These are phyloP conservation scores for Xylaria sp. DNA, from an alignment of 2,329 filamentous ascomycete genomes.

Conservation along the genomic window DNA sequence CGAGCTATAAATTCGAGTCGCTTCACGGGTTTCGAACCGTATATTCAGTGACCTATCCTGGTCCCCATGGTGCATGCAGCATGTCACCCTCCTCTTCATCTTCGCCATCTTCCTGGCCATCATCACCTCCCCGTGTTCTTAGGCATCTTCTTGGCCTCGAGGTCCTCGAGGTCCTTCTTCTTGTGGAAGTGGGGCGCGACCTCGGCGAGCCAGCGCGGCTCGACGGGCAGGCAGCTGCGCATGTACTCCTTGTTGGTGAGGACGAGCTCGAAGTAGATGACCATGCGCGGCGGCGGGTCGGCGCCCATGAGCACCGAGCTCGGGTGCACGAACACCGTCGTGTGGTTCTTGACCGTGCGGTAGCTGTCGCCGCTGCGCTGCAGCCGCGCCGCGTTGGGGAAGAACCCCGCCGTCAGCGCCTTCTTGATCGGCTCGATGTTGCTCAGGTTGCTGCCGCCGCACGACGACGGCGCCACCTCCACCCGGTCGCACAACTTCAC, in stretches of 20 bases:
- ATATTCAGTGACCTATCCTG: too few relatives aligned
- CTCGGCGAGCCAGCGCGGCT: constrained; percentile 83
- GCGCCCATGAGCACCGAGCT: constrained; percentile 77
- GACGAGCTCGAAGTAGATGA: constrained; percentile 85
- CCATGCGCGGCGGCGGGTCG: constrained; percentile 76
- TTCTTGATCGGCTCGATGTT: constrained; percentile 83
- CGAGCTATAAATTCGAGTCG: too few relatives aligned
- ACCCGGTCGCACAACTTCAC: constrained; percentile 91
- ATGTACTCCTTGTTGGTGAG: constrained; percentile 91
- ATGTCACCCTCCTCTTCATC: too few relatives aligned
- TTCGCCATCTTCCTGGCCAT: neutral
- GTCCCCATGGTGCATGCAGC: too few relatives aligned
- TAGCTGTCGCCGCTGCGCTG: constrained; percentile 86
- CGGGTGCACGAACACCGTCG: constrained; percentile 90
- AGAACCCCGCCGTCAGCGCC: constrained; percentile 88
- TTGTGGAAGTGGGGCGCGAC: constrained; percentile 95
- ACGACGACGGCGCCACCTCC: constrained; percentile 73
- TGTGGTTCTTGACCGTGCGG: constrained; percentile 86
- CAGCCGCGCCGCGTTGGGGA: constrained; percentile 85
- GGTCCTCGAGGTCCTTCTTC: constrained; percentile 80
- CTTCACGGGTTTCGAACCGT: too few relatives aligned
- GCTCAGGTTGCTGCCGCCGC: constrained; percentile 70
- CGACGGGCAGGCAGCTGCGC: constrained; percentile 82
- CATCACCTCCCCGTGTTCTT: constrained; percentile 43
- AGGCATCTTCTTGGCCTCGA: constrained; percentile 79